Evolutionary conservation across 2,329 filamentous ascomycete genomes (phyloP), one percentile per base, ranked within the genome.

Genomic region (Mariannaea elegans): DNA sequence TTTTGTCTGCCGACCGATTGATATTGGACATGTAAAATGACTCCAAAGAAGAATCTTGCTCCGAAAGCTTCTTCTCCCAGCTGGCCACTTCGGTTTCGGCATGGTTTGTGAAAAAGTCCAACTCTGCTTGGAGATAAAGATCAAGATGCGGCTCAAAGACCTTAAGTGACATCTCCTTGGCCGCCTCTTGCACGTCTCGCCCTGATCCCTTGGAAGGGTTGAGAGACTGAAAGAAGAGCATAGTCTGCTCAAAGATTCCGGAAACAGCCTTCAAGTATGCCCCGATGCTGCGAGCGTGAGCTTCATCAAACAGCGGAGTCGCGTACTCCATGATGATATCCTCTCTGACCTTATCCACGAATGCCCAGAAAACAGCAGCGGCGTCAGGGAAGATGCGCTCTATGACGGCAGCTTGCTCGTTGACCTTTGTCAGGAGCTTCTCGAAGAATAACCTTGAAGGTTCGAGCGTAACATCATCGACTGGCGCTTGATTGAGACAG

Each of bases 11-110:
- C 74, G 97, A 93, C 23, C 95, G 87, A 73, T 94, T 97, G 72
- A 98, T 88, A 73, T 93, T 97, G 21, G 90, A 91, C 94, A 98
- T 97, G 78, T 93, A 95, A 73, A 96, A 97, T 0, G 92, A 95
- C 77, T 99, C 95, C 0, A 92, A 89, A 2, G 90, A 91, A 14
- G 92, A 93, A 66, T 97, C 94, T 77, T 97, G 92, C 69, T 97
- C 94, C 0, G 89, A 92, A 29, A 97, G 83, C 72, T 96, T 92
- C 77, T 92, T 93, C 76, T 97, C 94, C 95, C 95, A 99, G 13
- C 87, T 84, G 7, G 81, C 84, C 5, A 99, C 94, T 71, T 94
- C 88, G 2, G 84, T 81, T 61, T 94, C 90, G 13, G 92, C 92
- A 63, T 89, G 86, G 54, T 85, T 84, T 27, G 89, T 90, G 75